Conservation (phyloP, 805 yeast species). For the Candida multigemmis region DNA sequence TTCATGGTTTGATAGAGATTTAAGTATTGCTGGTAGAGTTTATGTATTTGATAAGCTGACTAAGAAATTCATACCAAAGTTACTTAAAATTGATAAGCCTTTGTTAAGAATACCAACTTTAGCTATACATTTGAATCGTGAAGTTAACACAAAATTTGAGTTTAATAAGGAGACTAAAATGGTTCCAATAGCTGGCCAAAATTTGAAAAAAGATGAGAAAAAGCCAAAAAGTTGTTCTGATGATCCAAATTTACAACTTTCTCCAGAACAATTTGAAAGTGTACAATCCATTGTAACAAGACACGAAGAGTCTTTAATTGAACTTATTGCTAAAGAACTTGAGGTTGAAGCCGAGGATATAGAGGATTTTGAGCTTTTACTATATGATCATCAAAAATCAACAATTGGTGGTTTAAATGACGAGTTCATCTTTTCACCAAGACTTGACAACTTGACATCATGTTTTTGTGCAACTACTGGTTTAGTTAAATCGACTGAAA, state of each 20-base stretch:
- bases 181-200: constrained; percentile 74
- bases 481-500: constrained; percentile 43
- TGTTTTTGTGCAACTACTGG: constrained; percentile 77
- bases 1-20: constrained; percentile 94
- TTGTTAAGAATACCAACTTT: constrained; percentile 85
- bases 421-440: constrained; percentile 86
- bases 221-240: constrained; percentile 33
- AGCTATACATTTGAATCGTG: constrained; percentile 85
- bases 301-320: constrained; percentile 67
- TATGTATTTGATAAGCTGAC: constrained; percentile 40
- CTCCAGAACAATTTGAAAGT: constrained; percentile 52
- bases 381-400: constrained; percentile 80
- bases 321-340: constrained; percentile 59
- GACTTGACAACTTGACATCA: constrained; percentile 85
- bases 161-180: constrained; percentile 84
- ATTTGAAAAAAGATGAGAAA: constrained; percentile 11
- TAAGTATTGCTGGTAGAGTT: constrained; percentile 87
- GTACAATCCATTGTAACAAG: constrained; percentile 58
- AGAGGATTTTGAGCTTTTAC: constrained; percentile 82
- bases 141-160: constrained; percentile 69
- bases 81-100: constrained; percentile 78
- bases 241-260: constrained; percentile 37
- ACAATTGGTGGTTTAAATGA: constrained; percentile 81
- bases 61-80: constrained; percentile 49
- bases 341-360: constrained; percentile 45